A percentile compares a stretch with the other conserved stretches of the same genome.
These are phyloP conservation scores for Dichotomopilus funicola DNA, from an alignment of 2,329 filamentous ascomycete genomes.

Conservation along the genomic window DNA sequence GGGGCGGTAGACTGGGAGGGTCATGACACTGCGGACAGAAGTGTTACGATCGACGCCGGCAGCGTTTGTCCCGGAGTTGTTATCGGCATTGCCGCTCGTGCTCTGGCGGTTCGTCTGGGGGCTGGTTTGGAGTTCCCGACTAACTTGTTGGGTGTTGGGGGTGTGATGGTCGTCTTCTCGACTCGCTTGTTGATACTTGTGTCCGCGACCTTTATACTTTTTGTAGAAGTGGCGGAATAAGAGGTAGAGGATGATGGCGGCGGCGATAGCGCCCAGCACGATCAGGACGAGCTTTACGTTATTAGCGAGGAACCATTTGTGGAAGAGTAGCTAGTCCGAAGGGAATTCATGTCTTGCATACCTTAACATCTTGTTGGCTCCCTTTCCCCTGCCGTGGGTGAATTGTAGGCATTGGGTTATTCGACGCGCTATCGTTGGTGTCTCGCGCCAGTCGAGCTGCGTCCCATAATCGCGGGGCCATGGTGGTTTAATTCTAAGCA, in stretches of 20 bases:
- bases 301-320: neutral
- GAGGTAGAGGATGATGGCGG: conserved; percentile 1
- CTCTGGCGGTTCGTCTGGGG: conserved; percentile 6
- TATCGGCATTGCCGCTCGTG: neutral
- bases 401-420: neutral
- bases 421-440: neutral
- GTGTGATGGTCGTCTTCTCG: conserved; percentile 13
- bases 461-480: conserved; percentile 13
- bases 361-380: neutral
- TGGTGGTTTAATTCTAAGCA: neutral
- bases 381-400: neutral
- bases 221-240: conserved; percentile 3
- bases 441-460: conserved; percentile 2
- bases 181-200: conserved; percentile 10
- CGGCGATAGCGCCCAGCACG: conserved; percentile 5
- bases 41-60: conserved; percentile 68
- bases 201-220: neutral
- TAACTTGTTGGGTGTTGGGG: conserved; percentile 13
- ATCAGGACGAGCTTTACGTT: conserved; percentile 6
- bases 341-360: too few relatives aligned
- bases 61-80: conserved; percentile 15
- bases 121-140: conserved; percentile 18
- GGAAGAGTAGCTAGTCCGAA: neutral
- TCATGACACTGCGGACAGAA: conserved; percentile 89
- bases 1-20: conserved; percentile 75